Percentiles rank a stretch among this genome's conserved stretches.
phyloP scores from a whole-genome alignment of 129 eudicot species.

The Heracleum sosnowskyi region DNA sequence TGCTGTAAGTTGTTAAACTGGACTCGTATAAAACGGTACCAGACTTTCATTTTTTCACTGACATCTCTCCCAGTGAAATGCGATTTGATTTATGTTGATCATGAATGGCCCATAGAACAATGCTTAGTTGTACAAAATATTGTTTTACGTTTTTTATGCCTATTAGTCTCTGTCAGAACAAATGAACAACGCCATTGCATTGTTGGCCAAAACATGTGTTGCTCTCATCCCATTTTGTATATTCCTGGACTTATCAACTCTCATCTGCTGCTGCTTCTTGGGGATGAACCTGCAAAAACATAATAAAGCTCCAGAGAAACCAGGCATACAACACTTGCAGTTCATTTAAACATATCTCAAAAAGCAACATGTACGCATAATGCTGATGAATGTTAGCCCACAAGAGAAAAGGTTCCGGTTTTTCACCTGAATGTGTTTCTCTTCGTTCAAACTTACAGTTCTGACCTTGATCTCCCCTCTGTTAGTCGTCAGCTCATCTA shows the following conservation, averaged over 20 bases:
- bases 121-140: background rate
- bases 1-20: too few relatives aligned
- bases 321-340: background rate
- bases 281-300: constrained; percentile 13
- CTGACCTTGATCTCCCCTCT: constrained; percentile 64
- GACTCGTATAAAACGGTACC: too few relatives aligned
- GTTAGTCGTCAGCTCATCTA: constrained; percentile 50
- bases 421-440: background rate
- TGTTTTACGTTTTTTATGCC: background rate
- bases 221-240: background rate
- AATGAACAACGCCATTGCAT: background rate
- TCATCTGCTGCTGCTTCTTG: background rate
- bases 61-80: too few relatives aligned
- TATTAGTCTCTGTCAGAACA: background rate
- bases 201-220: background rate
- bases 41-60: too few relatives aligned
- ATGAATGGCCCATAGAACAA: background rate
- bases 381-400: background rate
- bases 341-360: background rate
- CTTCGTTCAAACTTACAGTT: constrained; percentile 36
- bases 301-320: background rate
- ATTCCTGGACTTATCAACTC: background rate
- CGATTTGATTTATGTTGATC: too few relatives aligned
- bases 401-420: background rate
- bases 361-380: background rate